These are phyloP conservation scores for Tardiomyces digboiensis DNA, from an alignment of 1,139 yeast species.

Conservation along the genomic window DNA sequence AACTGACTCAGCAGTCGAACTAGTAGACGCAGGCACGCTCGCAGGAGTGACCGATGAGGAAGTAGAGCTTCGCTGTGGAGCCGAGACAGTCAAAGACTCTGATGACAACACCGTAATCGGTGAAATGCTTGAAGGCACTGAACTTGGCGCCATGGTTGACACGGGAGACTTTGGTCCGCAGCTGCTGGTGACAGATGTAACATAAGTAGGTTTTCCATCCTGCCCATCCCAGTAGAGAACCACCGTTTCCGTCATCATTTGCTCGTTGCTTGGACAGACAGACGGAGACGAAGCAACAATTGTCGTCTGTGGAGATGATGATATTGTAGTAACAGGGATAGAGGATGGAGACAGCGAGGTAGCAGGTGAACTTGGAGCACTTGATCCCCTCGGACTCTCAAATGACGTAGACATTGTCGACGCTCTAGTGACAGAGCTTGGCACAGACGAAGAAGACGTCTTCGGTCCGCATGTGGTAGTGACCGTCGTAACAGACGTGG, in stretches of 20 bases:
- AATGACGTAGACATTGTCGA: too few relatives aligned
- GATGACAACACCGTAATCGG: too few relatives aligned
- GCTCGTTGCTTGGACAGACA: background rate
- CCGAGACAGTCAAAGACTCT: too few relatives aligned
- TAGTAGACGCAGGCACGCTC: background rate
- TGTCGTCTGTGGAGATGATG: background rate
- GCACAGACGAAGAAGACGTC: too few relatives aligned
- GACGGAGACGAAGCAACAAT: background rate
- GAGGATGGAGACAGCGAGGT: background rate
- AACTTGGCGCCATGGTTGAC: too few relatives aligned
- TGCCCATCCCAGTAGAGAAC: background rate
- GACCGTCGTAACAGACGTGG: background rate
- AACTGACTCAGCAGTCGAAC: background rate
- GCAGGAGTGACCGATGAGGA: too few relatives aligned
- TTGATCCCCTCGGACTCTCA: too few relatives aligned
- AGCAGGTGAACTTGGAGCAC: too few relatives aligned
- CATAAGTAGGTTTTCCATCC: background rate
- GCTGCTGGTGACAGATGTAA: background rate
- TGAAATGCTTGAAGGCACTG: too few relatives aligned
- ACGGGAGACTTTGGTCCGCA: too few relatives aligned
- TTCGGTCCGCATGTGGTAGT: background rate
- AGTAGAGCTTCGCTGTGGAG: too few relatives aligned
- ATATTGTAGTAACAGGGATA: background rate
- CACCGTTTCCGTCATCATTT: background rate
- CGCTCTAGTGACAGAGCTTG: too few relatives aligned